Conservation (phyloP, 192 early-diverging fungal species). For the Linnemannia schmuckeri region DNA sequence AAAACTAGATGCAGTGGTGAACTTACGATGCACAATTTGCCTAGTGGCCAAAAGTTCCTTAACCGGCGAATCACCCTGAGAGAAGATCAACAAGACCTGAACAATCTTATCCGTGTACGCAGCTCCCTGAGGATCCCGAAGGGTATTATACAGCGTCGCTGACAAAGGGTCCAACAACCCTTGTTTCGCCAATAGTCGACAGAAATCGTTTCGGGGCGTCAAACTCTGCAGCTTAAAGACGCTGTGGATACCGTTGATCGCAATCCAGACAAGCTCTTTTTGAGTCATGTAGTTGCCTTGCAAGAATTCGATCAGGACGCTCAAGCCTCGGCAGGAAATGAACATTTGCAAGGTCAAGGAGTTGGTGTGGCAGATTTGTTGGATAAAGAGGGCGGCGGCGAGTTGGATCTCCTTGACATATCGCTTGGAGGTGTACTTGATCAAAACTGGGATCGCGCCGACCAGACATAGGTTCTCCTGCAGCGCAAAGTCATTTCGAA, state of each 20-base stretch:
- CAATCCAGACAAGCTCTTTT: conserved; percentile 66
- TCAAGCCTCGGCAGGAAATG: conserved; percentile 67
- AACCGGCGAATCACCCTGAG: conserved; percentile 65
- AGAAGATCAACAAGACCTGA: conserved; percentile 67
- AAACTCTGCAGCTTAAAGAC: conserved; percentile 68
- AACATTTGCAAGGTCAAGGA: conserved; percentile 69
- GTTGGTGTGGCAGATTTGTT: conserved; percentile 62
- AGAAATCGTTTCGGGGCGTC: conserved; percentile 71
- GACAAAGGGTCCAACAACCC: conserved; percentile 66
- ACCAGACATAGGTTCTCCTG: conserved; percentile 68
- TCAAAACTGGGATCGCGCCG: conserved; percentile 66
- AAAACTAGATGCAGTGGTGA: neutral
- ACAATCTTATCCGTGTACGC: conserved; percentile 62
- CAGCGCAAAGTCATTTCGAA: conserved; percentile 52
- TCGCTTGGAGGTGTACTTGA: conserved; percentile 57
- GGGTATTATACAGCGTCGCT: conserved; percentile 46
- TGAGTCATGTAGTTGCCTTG: conserved; percentile 60
- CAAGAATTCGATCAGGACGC: conserved; percentile 64
- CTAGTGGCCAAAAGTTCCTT: conserved; percentile 64
- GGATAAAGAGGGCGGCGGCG: conserved; percentile 65
- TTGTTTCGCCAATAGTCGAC: conserved; percentile 64
- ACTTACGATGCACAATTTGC: conserved; percentile 58
- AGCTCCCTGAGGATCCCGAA: conserved; percentile 54
- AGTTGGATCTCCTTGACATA: conserved; percentile 58
- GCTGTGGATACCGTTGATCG: conserved; percentile 64